Evolutionary conservation across 2,329 filamentous ascomycete genomes (phyloP), one percentile per base, ranked within the genome.

Genomic region (Talaromyces sp.): DNA sequence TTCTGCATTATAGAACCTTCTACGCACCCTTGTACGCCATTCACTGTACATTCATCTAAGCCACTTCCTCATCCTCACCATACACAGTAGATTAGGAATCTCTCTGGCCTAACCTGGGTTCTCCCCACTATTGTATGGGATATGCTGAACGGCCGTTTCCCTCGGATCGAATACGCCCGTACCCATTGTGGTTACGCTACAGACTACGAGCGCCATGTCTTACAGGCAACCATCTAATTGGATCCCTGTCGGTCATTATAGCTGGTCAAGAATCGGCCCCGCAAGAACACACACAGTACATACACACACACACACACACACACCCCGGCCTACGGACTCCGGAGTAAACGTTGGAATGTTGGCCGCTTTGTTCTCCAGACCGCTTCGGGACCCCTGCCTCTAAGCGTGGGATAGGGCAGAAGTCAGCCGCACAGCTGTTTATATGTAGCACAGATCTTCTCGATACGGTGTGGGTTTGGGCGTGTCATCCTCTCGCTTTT

Each of bases 381-480:
- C 59, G 59, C 59, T 40, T 46, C 44, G 42, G 31, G 35, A 25
- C 18, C 23, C 48, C 23, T 28, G 33, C 11, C 31, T 54, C 11
- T 8, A 11, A 23, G 44, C 39, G 39, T 23, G 12, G 39, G 28
- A 61, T 21, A 61, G 37, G 48, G 2, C 50, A 28, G 48, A 44
- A 55, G 48, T 61, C 59, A 61, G 59, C 59, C 59, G 59, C 59
- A 61, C 59, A 55, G 59, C 59, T 55, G 25, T 54, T 61, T 61
- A 46, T 42, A 54, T 55, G 59, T 55, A 42, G 37, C 35, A 61
- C 37, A 61, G 46, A 61, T 55, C 59, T 21, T 55, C 48, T 61
- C 35, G 48, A 61, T 61, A 61, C 59, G 59, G 59, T 61, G 59
- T 60, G 35, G 18, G 9, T n/a, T 33, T 39, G 25, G 57, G n/a